Evolutionary conservation across 169 alveolate genomes (phyloP).

Genomic region (Cryptosporidium viatorum): DNA sequence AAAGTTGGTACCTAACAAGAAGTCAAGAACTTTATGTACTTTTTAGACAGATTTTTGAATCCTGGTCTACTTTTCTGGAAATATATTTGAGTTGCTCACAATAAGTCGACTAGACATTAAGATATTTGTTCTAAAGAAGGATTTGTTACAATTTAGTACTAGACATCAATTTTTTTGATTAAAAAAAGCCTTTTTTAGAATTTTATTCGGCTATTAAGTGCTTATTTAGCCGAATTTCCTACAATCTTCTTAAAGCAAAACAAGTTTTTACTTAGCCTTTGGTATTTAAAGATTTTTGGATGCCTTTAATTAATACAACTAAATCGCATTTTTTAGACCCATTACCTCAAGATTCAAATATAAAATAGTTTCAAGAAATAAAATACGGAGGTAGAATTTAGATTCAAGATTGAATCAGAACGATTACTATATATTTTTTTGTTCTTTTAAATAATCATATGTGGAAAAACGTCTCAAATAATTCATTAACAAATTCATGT

Average conservation of each 20-base stretch:
- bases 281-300: constrained; percentile 5
- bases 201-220: not conserved
- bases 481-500: constrained; percentile 16
- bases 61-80: not conserved
- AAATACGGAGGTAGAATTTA: not conserved
- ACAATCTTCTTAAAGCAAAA: not conserved
- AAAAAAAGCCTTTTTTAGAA: not conserved
- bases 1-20: not conserved
- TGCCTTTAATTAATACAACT: not conserved
- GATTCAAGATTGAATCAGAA: not conserved
- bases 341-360: not conserved
- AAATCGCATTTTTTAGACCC: not conserved
- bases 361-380: not conserved
- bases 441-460: constrained; percentile 3
- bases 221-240: not conserved
- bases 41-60: not conserved
- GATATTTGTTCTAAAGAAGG: not conserved
- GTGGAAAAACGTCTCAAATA: constrained; percentile 45
- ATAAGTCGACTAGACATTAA: not conserved
- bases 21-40: not conserved
- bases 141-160: not conserved
- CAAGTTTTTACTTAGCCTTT: not conserved
- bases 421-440: not conserved
- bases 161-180: not conserved
- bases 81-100: not conserved